Percentiles rank a stretch among this genome's conserved stretches.
phyloP scores from a whole-genome alignment of 2,329 filamentous ascomycete genomes.

The Alternaria atra region DNA sequence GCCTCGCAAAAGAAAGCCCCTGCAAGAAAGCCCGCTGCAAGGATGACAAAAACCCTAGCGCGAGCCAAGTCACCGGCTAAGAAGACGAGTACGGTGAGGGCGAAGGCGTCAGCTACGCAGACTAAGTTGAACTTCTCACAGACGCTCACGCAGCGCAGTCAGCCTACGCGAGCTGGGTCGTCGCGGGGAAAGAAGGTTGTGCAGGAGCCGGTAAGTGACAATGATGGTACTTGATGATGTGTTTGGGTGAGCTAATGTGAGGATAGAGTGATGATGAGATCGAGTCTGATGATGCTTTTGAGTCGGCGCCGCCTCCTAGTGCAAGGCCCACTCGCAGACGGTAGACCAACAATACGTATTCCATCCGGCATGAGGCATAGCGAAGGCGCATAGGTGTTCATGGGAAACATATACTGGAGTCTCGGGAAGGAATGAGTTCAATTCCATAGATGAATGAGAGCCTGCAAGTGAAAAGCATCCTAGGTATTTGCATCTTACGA shows the following conservation, averaged over 20 bases:
- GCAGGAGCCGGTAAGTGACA: conserved; percentile 53
- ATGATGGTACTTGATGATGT: too few species aligned
- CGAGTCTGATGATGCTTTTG: conserved; percentile 54
- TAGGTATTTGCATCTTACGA: background rate
- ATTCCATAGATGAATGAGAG: background rate
- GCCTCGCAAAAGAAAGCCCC: conserved; percentile 40
- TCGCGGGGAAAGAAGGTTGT: conserved; percentile 40
- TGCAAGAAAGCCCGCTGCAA: conserved; percentile 38
- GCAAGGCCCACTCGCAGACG: conserved; percentile 38
- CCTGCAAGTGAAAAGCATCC: background rate
- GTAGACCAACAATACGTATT: conserved; percentile 13
- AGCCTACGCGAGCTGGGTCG: conserved; percentile 34
- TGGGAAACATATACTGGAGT: background rate
- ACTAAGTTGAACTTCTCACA: conserved; percentile 56
- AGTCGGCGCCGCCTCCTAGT: conserved; percentile 38
- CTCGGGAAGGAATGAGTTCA: too few species aligned
- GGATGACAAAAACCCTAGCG: conserved; percentile 23
- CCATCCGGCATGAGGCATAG: conserved; percentile 23
- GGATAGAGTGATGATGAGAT: conserved; percentile 54
- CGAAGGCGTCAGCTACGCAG: conserved; percentile 44
- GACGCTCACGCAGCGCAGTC: conserved; percentile 45
- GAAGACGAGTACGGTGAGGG: conserved; percentile 32
- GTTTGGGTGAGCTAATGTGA: conserved; percentile 9
- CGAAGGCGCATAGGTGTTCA: conserved; percentile 30
- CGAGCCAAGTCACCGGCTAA: conserved; percentile 39